phyloP scores from a whole-genome alignment of 1,284 basidiomycete genomes.

The Schizopora paradoxa region DNA sequence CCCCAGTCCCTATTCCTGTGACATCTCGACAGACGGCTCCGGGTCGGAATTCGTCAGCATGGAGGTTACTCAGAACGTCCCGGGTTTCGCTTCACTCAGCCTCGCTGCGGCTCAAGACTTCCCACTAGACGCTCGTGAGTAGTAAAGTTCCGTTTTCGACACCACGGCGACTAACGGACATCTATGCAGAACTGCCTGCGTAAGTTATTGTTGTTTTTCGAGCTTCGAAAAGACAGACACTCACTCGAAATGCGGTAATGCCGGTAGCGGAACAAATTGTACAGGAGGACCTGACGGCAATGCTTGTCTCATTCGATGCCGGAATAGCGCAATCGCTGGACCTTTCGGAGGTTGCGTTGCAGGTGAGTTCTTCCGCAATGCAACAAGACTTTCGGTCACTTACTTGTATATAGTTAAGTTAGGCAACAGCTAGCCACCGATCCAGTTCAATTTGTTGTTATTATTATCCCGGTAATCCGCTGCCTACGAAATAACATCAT shows the following conservation, averaged over 20 bases:
- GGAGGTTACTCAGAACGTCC: slow-evolving; percentile 20
- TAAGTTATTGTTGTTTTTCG: slow-evolving; percentile 9
- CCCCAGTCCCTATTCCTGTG: slow-evolving; percentile 18
- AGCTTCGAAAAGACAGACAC: too few species aligned
- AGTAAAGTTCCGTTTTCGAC: too few species aligned
- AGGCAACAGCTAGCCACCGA: too few species aligned
- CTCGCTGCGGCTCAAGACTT: slow-evolving; percentile 19
- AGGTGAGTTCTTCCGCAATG: too few species aligned
- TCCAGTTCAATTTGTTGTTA: too few species aligned
- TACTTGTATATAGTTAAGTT: too few species aligned
- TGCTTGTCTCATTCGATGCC: slow-evolving; percentile 24
- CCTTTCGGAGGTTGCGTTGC: slow-evolving; percentile 25
- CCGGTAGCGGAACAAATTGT: slow-evolving; percentile 19
- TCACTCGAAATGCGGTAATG: neutral
- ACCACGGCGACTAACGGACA: too few species aligned
- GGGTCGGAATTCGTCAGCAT: slow-evolving; percentile 19
- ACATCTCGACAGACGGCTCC: slow-evolving; percentile 19
- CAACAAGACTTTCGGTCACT: too few species aligned
- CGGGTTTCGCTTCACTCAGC: slow-evolving; percentile 16
- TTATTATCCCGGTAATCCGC: too few species aligned
- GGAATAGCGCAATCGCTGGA: slow-evolving; percentile 23
- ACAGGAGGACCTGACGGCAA: slow-evolving; percentile 23
- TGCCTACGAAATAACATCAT: too few species aligned
- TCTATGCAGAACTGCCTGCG: slow-evolving; percentile 21
- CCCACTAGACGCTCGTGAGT: slow-evolving; percentile 15